Conservation (phyloP, 371 early-diverging fungal genomes). For the Actinomortierella ambigua region DNA sequence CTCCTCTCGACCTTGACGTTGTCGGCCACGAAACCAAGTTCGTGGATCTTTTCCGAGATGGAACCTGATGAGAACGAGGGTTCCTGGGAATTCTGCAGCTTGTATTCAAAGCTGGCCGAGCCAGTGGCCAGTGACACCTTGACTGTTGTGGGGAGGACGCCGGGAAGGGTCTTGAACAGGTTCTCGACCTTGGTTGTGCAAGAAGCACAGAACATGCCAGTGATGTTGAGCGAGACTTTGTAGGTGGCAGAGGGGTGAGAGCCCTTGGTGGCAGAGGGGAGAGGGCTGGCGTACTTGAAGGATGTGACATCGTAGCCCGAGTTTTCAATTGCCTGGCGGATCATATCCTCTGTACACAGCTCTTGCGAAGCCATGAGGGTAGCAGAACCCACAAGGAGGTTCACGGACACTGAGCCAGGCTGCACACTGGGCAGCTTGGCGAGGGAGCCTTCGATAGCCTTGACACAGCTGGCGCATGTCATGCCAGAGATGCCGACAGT, state of each 20-base stretch:
- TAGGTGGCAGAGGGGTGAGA: not conserved
- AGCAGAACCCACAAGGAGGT: slow-evolving; percentile 76
- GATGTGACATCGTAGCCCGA: slow-evolving; percentile 63
- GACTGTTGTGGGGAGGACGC: slow-evolving; percentile 46
- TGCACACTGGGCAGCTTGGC: slow-evolving; percentile 57
- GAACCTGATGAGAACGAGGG: slow-evolving; percentile 38
- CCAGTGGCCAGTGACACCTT: slow-evolving; percentile 55
- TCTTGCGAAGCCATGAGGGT: slow-evolving; percentile 45
- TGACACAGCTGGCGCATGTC: slow-evolving; percentile 87
- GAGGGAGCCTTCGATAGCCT: slow-evolving; percentile 70
- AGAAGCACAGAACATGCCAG: slow-evolving; percentile 74
- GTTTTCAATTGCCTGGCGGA: slow-evolving; percentile 56
- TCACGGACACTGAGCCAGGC: slow-evolving; percentile 64
- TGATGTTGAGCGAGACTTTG: slow-evolving; percentile 47
- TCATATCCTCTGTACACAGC: slow-evolving; percentile 39
- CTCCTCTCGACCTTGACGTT: slow-evolving; percentile 51
- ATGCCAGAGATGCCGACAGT: slow-evolving; percentile 77
- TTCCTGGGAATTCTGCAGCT: slow-evolving; percentile 23
- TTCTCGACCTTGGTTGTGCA: slow-evolving; percentile 65
- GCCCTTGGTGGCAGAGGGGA: not conserved
- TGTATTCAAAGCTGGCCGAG: slow-evolving; percentile 49
- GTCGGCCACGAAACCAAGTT: slow-evolving; percentile 59
- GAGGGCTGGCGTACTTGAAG: slow-evolving; percentile 16
- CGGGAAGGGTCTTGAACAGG: slow-evolving; percentile 46
- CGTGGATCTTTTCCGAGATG: slow-evolving; percentile 51